Evolutionary conservation across 768 basidiomycete genomes (phyloP).

Genomic region (Tulasnella sp.): DNA sequence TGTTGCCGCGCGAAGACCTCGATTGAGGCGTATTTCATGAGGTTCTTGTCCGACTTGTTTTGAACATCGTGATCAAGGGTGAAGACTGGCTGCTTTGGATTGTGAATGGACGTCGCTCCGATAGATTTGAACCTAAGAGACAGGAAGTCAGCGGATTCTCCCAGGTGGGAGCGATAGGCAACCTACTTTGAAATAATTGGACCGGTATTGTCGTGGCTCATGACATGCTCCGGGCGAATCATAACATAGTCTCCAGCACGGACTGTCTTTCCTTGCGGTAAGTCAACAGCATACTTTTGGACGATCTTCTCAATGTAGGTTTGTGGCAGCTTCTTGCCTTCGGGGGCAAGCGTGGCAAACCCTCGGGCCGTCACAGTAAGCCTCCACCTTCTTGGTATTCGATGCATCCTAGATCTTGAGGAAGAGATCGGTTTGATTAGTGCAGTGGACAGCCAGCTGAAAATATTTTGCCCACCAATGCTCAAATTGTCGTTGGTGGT

Average conservation of each 20-base stretch:
- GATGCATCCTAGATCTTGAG: neutral
- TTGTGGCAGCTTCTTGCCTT: constrained; percentile 45
- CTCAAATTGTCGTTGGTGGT: neutral
- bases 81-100: constrained; percentile 83
- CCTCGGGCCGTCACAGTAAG: constrained; percentile 3
- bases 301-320: constrained; percentile 97
- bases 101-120: constrained; percentile 74
- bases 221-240: constrained; percentile 97
- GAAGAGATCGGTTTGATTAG: neutral
- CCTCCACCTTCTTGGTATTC: neutral
- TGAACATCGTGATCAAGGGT: constrained; percentile 98
- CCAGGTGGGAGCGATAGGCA: constrained; percentile 17
- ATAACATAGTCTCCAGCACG: constrained; percentile 98
- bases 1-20: constrained; percentile 83
- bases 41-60: constrained; percentile 84
- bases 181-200: constrained; percentile 93
- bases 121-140: constrained; percentile 80
- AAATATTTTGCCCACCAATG: constrained; percentile 1
- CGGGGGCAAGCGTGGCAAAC: constrained; percentile 11
- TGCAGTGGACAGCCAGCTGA: neutral
- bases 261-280: constrained; percentile 69
- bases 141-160: neutral
- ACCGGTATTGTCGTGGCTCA: constrained; percentile 98
- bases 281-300: constrained; percentile 90
- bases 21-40: constrained; percentile 85